Conservation (phyloP, 1,284 basidiomycete genomes). For the Malassezia sympodialis region DNA sequence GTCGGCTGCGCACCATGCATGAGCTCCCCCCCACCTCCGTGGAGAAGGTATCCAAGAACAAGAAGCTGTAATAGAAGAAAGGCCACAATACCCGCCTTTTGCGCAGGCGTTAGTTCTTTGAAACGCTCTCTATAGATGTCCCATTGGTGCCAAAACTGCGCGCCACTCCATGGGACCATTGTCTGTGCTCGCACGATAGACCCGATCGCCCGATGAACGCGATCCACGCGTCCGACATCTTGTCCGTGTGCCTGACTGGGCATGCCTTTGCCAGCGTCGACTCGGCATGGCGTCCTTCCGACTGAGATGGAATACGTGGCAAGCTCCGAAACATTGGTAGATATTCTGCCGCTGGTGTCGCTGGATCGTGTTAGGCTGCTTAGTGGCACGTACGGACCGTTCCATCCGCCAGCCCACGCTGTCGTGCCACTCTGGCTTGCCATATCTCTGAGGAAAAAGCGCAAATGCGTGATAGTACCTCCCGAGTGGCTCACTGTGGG, state of each 20-base stretch:
- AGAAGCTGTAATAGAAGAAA: neutral
- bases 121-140: neutral
- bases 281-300: slow-evolving; percentile 13
- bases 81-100: neutral
- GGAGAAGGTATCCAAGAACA: slow-evolving; percentile 5
- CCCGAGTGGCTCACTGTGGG: slow-evolving; percentile 81
- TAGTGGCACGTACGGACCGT: slow-evolving; percentile 63
- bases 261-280: slow-evolving; percentile 13
- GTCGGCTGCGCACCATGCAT: slow-evolving; percentile 17
- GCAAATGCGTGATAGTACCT: slow-evolving; percentile 80
- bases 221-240: neutral
- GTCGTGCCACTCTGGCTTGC: slow-evolving; percentile 90
- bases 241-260: neutral
- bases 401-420: slow-evolving; percentile 71
- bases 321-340: slow-evolving; percentile 22
- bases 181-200: neutral
- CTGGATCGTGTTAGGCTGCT: slow-evolving; percentile 40
- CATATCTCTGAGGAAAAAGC: slow-evolving; percentile 78
- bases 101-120: neutral
- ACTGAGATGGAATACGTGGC: slow-evolving; percentile 20
- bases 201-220: neutral
- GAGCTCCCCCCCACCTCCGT: slow-evolving; percentile 21
- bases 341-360: slow-evolving; percentile 36
- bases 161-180: neutral
- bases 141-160: neutral